Evolutionary conservation across 768 basidiomycete species (phyloP), one percentile per base, ranked within the genome.

Genomic region (Neoboletus magnificus): DNA sequence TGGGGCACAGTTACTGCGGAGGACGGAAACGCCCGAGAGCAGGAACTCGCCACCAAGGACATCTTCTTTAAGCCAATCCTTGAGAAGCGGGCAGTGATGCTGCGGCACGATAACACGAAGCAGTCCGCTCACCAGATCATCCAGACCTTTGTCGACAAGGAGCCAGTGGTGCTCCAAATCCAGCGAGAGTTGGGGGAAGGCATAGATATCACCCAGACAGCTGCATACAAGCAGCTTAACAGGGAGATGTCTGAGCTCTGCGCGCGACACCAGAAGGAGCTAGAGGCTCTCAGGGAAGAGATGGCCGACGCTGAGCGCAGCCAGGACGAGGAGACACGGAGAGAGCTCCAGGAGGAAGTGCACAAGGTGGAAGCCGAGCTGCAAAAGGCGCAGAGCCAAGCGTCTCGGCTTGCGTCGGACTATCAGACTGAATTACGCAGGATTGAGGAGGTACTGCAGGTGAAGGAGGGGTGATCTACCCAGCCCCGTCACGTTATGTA

Each of bases 41-140:
- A 49, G 7, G 81, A 83, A 56, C 75, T 84, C 25, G 62, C 65
- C 5, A 52, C 54, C 22, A 70, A 73, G 50, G 62, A 66, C 32
- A 72, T 72, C 35, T 84, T 82, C 64, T 84, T 82, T 60, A 79
- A 80, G 45, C 72, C 76, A 0, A 79, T 76, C 12, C 69, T 83
- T 5, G 76, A 77, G 18, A 77, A 76, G 54, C 73, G 73, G 6
- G 81, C 80, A 13, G 64, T 62, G 42, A 61, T 82, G 18, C 53
- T 72, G 20, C 78, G 81, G 11, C 78, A 82, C 61, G 57, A 72
- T 43, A 70, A 76, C 52, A 77, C 75, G 8, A 55, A 67, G 5
- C 68, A 71, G 25, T 82, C 81, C 2, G 79, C 79, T 20, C 76
- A 75, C 33, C 64, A 50, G 2, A 80, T 85, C 57, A 58, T 85